A percentile compares a stretch with the other conserved stretches of the same genome.
phyloP scores from a whole-genome alignment of 116 monocot genomes.

The Cymodocea nodosa region DNA sequence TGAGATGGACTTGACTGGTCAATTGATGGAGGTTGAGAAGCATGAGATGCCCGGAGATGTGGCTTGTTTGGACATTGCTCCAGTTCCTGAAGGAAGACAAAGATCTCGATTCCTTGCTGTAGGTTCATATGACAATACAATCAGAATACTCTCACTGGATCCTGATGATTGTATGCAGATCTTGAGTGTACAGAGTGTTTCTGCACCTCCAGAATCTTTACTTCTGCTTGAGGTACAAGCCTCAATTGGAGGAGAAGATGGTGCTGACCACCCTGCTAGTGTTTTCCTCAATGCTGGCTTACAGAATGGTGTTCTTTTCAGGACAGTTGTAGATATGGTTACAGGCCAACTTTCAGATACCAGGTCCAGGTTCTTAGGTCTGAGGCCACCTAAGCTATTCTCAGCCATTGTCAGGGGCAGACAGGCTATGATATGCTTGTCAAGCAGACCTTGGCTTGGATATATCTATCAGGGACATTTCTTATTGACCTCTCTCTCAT shows the following conservation, averaged over 20 bases:
- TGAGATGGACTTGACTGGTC: slow-evolving; percentile 94
- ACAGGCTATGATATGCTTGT: slow-evolving; percentile 89
- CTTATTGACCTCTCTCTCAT: slow-evolving; percentile 76
- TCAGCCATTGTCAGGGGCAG: slow-evolving; percentile 70
- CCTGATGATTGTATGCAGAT: slow-evolving; percentile 98
- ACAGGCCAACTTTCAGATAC: slow-evolving; percentile 94
- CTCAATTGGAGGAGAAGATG: slow-evolving; percentile 89
- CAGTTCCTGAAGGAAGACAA: slow-evolving; percentile 91
- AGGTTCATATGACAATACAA: slow-evolving; percentile 92
- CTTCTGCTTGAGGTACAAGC: slow-evolving; percentile 91
- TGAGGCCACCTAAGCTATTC: slow-evolving; percentile 85
- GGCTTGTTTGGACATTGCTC: slow-evolving; percentile 92
- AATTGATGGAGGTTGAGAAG: slow-evolving; percentile 95
- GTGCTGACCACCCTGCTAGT: slow-evolving; percentile 95
- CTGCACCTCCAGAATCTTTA: slow-evolving; percentile 91
- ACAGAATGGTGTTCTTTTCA: slow-evolving; percentile 90
- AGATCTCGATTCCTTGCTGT: slow-evolving; percentile 94
- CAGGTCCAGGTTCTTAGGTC: slow-evolving; percentile 77
- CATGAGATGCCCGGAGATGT: slow-evolving; percentile 98
- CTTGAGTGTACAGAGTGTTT: slow-evolving; percentile 89
- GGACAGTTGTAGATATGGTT: slow-evolving; percentile 95
- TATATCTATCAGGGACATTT: slow-evolving; percentile 97
- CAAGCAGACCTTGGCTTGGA: slow-evolving; percentile 93
- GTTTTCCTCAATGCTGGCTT: slow-evolving; percentile 93
- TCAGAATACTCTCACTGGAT: slow-evolving; percentile 89